Percentiles rank a stretch among this genome's conserved stretches.
phyloP scores from a whole-genome alignment of 1,284 basidiomycete species.

The Cystobasidium slooffiae region DNA sequence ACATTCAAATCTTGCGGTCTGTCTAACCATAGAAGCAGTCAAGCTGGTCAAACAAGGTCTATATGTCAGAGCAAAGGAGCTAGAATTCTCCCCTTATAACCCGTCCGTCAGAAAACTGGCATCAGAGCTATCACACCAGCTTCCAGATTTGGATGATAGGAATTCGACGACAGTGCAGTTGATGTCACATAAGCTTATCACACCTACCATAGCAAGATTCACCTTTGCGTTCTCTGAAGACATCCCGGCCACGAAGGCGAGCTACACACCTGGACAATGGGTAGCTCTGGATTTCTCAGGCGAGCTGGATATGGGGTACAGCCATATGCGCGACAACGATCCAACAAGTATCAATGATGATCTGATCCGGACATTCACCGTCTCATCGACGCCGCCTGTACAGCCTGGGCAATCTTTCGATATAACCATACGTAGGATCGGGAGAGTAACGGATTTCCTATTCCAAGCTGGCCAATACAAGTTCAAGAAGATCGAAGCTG shows the following conservation, averaged over 20 bases:
- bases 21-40: slow-evolving; percentile 63
- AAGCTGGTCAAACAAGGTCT: slow-evolving; percentile 65
- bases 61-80: slow-evolving; percentile 60
- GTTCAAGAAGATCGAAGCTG: slow-evolving; percentile 56
- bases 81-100: slow-evolving; percentile 64
- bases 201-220: slow-evolving; percentile 32
- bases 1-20: slow-evolving; percentile 63
- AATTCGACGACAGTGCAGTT: slow-evolving; percentile 30
- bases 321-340: slow-evolving; percentile 62
- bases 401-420: slow-evolving; percentile 56
- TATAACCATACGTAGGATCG: slow-evolving; percentile 64
- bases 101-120: slow-evolving; percentile 65
- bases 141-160: neutral
- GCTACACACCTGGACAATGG: slow-evolving; percentile 63
- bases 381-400: slow-evolving; percentile 58
- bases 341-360: slow-evolving; percentile 67
- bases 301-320: slow-evolving; percentile 62
- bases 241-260: slow-evolving; percentile 53
- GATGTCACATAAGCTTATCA: slow-evolving; percentile 4
- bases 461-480: slow-evolving; percentile 59
- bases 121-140: slow-evolving; percentile 58
- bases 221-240: slow-evolving; percentile 62
- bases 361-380: slow-evolving; percentile 69
- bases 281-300: slow-evolving; percentile 64
- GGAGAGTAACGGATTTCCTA: slow-evolving; percentile 63